These are phyloP conservation scores for Boletus eberwhitei DNA, from an alignment of 768 basidiomycete genomes.

Conservation along the genomic window DNA sequence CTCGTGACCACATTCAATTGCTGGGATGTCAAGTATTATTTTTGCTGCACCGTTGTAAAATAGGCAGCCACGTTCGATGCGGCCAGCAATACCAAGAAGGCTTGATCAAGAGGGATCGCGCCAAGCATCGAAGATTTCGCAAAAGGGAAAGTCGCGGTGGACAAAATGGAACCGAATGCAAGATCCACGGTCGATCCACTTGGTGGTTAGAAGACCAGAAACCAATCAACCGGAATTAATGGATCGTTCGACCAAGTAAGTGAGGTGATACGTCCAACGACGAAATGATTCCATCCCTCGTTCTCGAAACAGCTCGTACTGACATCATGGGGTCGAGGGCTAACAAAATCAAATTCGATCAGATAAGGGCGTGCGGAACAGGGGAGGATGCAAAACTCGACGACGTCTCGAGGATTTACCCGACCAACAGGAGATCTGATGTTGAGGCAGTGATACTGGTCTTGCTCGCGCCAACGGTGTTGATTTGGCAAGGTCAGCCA, in stretches of 20 bases:
- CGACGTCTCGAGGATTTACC: conserved; percentile 42
- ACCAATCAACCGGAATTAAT: conserved; percentile 48
- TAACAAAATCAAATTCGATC: conserved; percentile 22
- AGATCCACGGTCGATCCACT: conserved; percentile 50
- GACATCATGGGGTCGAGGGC: conserved; percentile 49
- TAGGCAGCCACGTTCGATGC: conserved; percentile 47
- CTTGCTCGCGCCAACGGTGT: neutral
- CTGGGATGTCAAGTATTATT: conserved; percentile 58
- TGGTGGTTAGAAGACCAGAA: conserved; percentile 47
- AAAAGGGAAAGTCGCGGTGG: conserved; percentile 45
- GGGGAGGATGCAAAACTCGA: conserved; percentile 10
- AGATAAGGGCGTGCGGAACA: conserved; percentile 8
- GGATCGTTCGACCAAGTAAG: conserved; percentile 59
- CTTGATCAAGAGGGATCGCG: conserved; percentile 41
- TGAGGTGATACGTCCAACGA: conserved; percentile 49
- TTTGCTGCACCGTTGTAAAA: conserved; percentile 54
- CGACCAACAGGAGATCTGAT: conserved; percentile 16
- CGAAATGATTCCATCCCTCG: conserved; percentile 43
- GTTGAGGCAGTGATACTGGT: conserved; percentile 2
- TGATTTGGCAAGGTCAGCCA: conserved; percentile 1
- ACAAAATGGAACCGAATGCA: conserved; percentile 54
- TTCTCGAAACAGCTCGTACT: conserved; percentile 50
- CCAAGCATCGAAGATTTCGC: conserved; percentile 45
- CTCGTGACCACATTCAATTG: conserved; percentile 44
- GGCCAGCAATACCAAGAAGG: conserved; percentile 52